These are phyloP conservation scores for Diaporthe velutina DNA, from an alignment of 2,329 filamentous ascomycete genomes.

Conservation along the genomic window DNA sequence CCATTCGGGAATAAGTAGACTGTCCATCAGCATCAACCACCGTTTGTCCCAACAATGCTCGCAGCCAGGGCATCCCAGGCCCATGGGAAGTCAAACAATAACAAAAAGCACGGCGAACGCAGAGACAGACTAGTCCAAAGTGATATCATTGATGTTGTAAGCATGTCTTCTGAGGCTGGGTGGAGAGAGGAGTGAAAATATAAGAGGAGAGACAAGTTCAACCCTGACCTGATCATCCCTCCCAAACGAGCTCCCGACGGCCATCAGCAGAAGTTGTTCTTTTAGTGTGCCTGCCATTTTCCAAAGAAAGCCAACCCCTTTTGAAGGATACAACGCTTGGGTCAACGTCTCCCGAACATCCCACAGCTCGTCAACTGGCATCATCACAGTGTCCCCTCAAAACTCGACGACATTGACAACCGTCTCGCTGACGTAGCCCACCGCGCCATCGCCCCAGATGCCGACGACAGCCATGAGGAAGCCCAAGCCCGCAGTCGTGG, in stretches of 20 bases:
- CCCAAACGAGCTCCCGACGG: background rate
- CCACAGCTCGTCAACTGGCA: background rate
- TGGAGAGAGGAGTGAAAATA: slow-evolving; percentile 18
- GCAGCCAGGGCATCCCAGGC: background rate
- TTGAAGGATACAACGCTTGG: background rate
- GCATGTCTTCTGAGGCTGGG: slow-evolving; percentile 14
- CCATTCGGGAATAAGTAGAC: background rate
- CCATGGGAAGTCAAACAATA: background rate
- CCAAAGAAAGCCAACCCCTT: background rate
- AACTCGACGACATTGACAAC: slow-evolving; percentile 31
- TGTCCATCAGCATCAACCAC: background rate
- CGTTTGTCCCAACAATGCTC: background rate
- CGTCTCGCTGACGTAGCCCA: slow-evolving; percentile 31
- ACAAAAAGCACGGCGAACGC: background rate
- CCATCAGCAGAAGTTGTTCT: background rate
- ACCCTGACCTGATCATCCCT: background rate
- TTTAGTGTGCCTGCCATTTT: background rate
- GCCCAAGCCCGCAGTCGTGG: slow-evolving; percentile 65
- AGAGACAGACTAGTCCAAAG: background rate
- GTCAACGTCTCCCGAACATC: background rate
- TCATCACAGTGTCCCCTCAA: background rate
- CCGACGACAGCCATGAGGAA: slow-evolving; percentile 74
- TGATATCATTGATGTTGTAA: slow-evolving; percentile 17
- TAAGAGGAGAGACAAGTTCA: background rate
- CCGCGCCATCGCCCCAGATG: slow-evolving; percentile 58